Evolutionary conservation across 805 yeast species (phyloP).

Genomic region (Candida suzukii): DNA sequence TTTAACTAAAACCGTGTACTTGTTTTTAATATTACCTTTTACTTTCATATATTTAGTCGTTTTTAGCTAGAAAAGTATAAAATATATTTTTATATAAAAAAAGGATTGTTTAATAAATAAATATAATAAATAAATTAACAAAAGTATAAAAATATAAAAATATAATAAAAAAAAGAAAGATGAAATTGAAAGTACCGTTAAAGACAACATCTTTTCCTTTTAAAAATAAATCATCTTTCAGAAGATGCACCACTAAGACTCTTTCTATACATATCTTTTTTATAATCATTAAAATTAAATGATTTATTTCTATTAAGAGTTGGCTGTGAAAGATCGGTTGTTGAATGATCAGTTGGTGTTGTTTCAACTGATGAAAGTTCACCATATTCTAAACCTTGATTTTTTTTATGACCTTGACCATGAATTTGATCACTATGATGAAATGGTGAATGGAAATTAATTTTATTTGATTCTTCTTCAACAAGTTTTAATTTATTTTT

Average conservation of each 20-base stretch:
- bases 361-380: background rate
- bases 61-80: no score
- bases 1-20: no score
- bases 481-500: background rate
- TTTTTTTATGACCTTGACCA: background rate
- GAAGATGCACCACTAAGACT: slow-evolving; percentile 12
- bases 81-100: no score
- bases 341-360: background rate
- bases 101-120: no score
- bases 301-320: slow-evolving; percentile 6
- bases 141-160: no score
- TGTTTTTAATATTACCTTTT: no score
- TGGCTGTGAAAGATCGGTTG: background rate
- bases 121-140: no score
- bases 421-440: background rate
- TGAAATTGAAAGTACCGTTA: no score
- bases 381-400: background rate
- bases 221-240: background rate
- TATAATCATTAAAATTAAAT: slow-evolving; percentile 20
- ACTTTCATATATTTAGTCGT: no score
- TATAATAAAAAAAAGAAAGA: no score
- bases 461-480: background rate
- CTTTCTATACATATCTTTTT: slow-evolving; percentile 14
- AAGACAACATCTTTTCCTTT: no score
- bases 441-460: background rate